Evolutionary conservation across 225 moss, liverwort and hornwort species (phyloP), one percentile per base, ranked within the genome.

Genomic region (Marchantia paleacea): DNA sequence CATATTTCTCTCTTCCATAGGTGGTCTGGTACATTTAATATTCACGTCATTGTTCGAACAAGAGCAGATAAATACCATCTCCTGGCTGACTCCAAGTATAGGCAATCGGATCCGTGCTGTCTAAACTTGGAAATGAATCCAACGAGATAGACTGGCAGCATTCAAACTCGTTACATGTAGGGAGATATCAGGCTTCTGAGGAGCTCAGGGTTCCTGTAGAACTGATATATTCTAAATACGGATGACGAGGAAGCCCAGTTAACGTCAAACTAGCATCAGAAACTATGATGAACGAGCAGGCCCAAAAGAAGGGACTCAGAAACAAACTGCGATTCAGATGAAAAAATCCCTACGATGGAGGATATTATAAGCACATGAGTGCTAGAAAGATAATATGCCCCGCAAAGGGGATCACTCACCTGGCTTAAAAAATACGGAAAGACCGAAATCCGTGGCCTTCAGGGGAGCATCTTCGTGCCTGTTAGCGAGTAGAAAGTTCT

Each of bases 401-500:
- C 68, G 12, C 28, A 28, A 6, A 68, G 7, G 47, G 18, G 58
- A 58, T 39, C 15, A 78, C 87, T 7, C 55, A 88, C 88, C 88
- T 47, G 88, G 88, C 79, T 77, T 85, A 67, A 88, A 88, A 79
- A 88, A 88, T 25, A 88, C 88, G 4, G 88, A 88, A 57, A 88
- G 78, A n/a, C 88, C 88, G 73, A 88, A 88, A 83, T 88, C 88
- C 28, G 88, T 88, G 7, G 88, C 88, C 72, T 88, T 88, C 50
- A 88, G 48, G n/a, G 85, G 83, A 28, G 88, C 88, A 68, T 88
- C 88, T 55, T 88, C 88, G 26, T 79, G 78, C 48, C 68, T 81
- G 76, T 65, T 88, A 31, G 88, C 69, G 72, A 88, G 88, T 18
- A 88, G 73, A 64, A 88, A 88, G 81, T 88, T 88, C 81, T 88